Conservation (phyloP, 345 rosid species). For the Salix dunnii region DNA sequence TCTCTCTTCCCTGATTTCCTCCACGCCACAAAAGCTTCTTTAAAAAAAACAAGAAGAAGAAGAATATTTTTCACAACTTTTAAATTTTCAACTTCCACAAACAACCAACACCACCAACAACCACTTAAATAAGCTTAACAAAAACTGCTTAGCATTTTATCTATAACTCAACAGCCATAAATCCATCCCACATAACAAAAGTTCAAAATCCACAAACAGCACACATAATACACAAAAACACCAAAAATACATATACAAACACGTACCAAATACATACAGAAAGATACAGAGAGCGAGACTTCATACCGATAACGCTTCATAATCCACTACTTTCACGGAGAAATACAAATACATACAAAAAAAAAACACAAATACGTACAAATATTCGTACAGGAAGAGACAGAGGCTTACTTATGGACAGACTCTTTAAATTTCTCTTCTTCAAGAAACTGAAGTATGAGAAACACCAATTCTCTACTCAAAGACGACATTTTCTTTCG, state of each 20-base stretch:
- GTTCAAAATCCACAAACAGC: neutral
- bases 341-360: neutral
- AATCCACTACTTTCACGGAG: neutral
- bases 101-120: neutral
- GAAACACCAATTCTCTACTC: constrained; percentile 88
- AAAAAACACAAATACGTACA: neutral
- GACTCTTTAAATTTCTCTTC: constrained; percentile 90
- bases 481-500: constrained; percentile 55
- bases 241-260: neutral
- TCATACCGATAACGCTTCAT: neutral
- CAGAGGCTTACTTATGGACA: constrained; percentile 60
- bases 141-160: neutral
- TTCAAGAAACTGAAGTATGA: constrained; percentile 88
- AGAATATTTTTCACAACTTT: neutral
- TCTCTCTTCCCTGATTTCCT: neutral
- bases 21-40: neutral
- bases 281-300: neutral
- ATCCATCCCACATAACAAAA: neutral
- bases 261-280: neutral
- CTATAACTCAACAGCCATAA: neutral
- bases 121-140: neutral
- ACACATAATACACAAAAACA: neutral
- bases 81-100: neutral
- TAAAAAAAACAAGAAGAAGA: neutral
- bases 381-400: neutral